Evolutionary conservation across 129 eudicot genomes (phyloP), one percentile per base, ranked within the genome.

Genomic region (Logfia minima): DNA sequence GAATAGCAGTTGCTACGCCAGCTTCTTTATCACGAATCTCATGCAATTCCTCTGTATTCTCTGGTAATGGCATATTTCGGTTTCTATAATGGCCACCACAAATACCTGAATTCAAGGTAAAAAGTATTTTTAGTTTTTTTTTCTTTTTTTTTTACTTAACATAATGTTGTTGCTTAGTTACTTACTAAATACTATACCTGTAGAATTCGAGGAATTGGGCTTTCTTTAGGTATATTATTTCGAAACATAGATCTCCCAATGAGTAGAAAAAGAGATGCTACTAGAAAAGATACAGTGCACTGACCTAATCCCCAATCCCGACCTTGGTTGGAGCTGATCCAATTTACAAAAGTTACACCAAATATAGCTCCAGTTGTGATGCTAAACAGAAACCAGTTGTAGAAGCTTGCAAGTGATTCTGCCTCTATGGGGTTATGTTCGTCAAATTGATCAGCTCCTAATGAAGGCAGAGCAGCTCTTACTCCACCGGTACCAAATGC

Each of bases 401-500:
- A 91, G 75, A 58, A 91, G 71, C 92, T 88, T 22, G 97, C 86
- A 39, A 91, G 90, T 53, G 79, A 70, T 72, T 80, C 72, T 2
- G 81, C 86, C 75, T 87, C 92, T 41, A 79, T 83, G 10, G 97
- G 94, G 82, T 91, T 89, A 37, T 62, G 66, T 71, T 87, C 94
- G 23, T 91, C 95, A 66, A 85, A 91, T 71, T 91, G 97, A 53
- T 91, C 97, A 5, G 97, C 97, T 69, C 97, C 97, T 35, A 91
- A 75, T 19, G 95, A 77, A 21, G 97, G 97, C 26, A 89, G 75
- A 28, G 89, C 94, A 0, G 90, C 97, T 75, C 85, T 91, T 66
- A 87, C 66, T 19, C 92, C 97, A 32, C 92, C 78, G 1, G 77
- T 70, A 52, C 97, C 97, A n/a, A 91, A 48, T 65, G 97, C 97